A percentile compares a stretch with the other conserved stretches of the same genome.
Conservation (phyloP, 2,329 filamentous ascomycete genomes). For the Albifimbria verrucaria region DNA sequence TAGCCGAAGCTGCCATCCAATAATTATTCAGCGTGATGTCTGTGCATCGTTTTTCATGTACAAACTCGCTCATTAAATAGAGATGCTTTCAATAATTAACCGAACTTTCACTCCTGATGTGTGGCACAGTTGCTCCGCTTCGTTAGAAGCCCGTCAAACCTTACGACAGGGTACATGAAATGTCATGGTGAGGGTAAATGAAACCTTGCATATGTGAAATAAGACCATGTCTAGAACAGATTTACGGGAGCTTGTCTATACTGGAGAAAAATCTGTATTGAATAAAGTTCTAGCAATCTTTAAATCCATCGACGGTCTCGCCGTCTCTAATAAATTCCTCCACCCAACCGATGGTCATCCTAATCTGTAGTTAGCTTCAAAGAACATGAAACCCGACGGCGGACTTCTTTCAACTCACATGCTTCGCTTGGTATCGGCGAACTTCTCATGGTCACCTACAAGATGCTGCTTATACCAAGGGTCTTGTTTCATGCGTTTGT, state of each 20-base stretch:
- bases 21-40: not conserved
- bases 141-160: not conserved
- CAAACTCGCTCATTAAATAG: not conserved
- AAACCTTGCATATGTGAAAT: not conserved
- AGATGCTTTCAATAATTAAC: not conserved
- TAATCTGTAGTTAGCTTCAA: not conserved
- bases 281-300: not conserved
- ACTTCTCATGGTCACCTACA: slow-evolving; percentile 42
- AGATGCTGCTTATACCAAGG: slow-evolving; percentile 45
- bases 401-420: slow-evolving; percentile 13
- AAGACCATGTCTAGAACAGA: not conserved
- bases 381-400: not conserved
- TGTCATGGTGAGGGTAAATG: not conserved
- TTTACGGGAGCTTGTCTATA: not conserved
- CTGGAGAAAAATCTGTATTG: not conserved
- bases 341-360: slow-evolving; percentile 46
- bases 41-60: not conserved
- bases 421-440: slow-evolving; percentile 45
- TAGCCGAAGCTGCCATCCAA: not conserved
- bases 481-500: slow-evolving; percentile 45
- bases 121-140: not conserved
- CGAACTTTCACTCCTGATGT: not conserved
- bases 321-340: slow-evolving; percentile 38
- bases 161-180: not conserved
- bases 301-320: slow-evolving; percentile 18